Conservation (phyloP, 179 eudicot genomes). For the Beta lomatogona region DNA sequence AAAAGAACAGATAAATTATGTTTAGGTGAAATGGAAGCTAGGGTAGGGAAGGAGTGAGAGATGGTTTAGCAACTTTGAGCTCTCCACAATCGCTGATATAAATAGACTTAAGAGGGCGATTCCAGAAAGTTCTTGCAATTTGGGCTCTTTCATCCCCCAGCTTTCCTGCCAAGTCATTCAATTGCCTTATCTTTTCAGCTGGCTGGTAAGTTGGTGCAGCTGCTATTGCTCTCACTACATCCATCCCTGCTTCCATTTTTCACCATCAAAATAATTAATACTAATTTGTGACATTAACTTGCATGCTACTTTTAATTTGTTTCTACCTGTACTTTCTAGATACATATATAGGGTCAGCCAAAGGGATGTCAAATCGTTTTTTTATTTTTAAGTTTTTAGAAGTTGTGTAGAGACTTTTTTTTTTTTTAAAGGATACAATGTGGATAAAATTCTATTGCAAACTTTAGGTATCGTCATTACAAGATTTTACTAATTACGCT, state of each 20-base stretch:
- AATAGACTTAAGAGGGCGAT: conserved; percentile 73
- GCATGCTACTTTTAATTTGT: too few species aligned
- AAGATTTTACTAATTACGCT: too few species aligned
- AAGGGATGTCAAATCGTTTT: too few species aligned
- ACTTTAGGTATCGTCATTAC: too few species aligned
- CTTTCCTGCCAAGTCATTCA: conserved; percentile 85
- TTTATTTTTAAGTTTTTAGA: too few species aligned
- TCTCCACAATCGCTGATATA: conserved; percentile 90
- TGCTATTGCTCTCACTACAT: conserved; percentile 71
- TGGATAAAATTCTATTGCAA: too few species aligned
- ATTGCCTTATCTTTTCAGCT: conserved; percentile 65
- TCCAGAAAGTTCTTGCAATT: conserved; percentile 80
- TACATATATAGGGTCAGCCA: too few species aligned
- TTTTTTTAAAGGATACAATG: too few species aligned
- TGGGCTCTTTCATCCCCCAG: conserved; percentile 94
- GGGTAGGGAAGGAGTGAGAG: conserved; percentile 79
- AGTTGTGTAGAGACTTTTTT: too few species aligned
- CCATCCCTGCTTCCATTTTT: conserved; percentile 58
- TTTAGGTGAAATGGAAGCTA: conserved; percentile 13
- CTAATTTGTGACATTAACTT: neutral
- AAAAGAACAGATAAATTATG: neutral
- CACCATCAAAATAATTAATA: neutral
- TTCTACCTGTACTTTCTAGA: too few species aligned
- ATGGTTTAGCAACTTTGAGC: conserved; percentile 72
- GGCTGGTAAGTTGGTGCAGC: conserved; percentile 81